These are phyloP conservation scores for Paracoccidioides lutzii DNA, from an alignment of 2,329 filamentous ascomycete genomes.

Conservation along the genomic window DNA sequence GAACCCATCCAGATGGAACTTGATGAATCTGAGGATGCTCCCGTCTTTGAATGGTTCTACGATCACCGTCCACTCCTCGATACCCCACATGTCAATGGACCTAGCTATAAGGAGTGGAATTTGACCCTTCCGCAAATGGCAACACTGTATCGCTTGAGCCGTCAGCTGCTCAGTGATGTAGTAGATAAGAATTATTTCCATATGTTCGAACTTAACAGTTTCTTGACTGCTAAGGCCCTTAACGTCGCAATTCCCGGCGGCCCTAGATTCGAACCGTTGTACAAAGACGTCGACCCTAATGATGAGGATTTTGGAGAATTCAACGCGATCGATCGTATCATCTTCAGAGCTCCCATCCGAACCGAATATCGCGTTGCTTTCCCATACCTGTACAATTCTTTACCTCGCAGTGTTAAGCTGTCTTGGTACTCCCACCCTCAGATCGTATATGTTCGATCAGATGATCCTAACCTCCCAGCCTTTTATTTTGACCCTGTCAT, in stretches of 20 bases:
- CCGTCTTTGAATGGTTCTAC: constrained; percentile 95
- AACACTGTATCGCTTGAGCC: constrained; percentile 79
- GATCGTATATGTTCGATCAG: constrained; percentile 75
- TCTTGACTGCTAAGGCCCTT: constrained; percentile 88
- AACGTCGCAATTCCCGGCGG: constrained; percentile 98
- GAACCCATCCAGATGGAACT: constrained; percentile 98
- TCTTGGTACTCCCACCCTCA: constrained; percentile 92
- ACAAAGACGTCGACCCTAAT: constrained; percentile 97
- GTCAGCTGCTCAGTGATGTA: constrained; percentile 79
- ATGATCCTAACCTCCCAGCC: constrained; percentile 78
- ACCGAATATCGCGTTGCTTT: constrained; percentile 94
- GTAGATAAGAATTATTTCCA: constrained; percentile 97
- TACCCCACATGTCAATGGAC: constrained; percentile 86
- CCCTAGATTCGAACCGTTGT: constrained; percentile 88
- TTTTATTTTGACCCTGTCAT: constrained; percentile 98
- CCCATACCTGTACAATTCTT: constrained; percentile 89
- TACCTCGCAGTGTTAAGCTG: constrained; percentile 84
- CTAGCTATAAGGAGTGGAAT: constrained; percentile 96
- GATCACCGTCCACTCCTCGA: constrained; percentile 84
- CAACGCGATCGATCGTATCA: constrained; percentile 98
- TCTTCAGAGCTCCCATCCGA: constrained; percentile 86
- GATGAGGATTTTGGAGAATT: constrained; percentile 99
- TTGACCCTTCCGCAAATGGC: constrained; percentile 90
- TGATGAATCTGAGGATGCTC: constrained; percentile 80
- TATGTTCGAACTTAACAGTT: constrained; percentile 89